A percentile compares a stretch with the other conserved stretches of the same genome.
These are phyloP conservation scores for Naematelia encephala DNA, from an alignment of 768 basidiomycete genomes.

Conservation along the genomic window DNA sequence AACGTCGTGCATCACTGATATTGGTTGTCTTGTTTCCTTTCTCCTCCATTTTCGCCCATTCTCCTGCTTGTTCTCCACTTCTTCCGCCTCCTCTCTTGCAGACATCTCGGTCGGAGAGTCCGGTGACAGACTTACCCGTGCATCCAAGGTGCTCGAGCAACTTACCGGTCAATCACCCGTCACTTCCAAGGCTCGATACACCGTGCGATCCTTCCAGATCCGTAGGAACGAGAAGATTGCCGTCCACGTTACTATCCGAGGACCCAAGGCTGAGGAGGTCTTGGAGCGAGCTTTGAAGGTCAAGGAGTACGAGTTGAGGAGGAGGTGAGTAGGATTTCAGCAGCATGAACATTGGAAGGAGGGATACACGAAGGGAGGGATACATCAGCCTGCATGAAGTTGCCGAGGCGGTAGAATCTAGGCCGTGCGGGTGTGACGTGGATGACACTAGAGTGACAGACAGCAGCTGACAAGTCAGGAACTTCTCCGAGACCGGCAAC, in stretches of 20 bases:
- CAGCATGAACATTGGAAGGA: background rate
- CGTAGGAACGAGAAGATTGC: conserved; percentile 99
- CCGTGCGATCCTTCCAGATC: conserved; percentile 97
- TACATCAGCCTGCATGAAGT: no score
- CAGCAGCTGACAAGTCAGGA: conserved; percentile 54
- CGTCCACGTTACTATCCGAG: conserved; percentile 96
- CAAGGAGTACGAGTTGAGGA: conserved; percentile 98
- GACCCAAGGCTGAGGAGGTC: conserved; percentile 99
- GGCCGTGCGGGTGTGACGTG: no score
- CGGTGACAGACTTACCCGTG: conserved; percentile 96
- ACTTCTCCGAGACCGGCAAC: conserved; percentile 99
- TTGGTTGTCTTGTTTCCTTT: conserved; percentile 2
- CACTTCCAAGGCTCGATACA: conserved; percentile 99
- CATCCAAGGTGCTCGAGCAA: conserved; percentile 98
- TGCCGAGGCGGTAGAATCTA: no score
- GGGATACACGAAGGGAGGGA: background rate
- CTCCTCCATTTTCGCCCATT: background rate
- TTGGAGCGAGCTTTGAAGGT: conserved; percentile 98
- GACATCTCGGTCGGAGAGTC: conserved; percentile 99
- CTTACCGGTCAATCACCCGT: conserved; percentile 99
- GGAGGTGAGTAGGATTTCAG: conserved; percentile 51
- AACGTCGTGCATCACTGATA: conserved; percentile 6
- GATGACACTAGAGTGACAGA: no score
- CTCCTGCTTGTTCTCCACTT: background rate
- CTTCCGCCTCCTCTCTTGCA: conserved; percentile 44